A percentile compares a stretch with the other conserved stretches of the same genome.
phyloP scores from a whole-genome alignment of 164 flowering plant species.

The Stephania yunnanensis region DNA sequence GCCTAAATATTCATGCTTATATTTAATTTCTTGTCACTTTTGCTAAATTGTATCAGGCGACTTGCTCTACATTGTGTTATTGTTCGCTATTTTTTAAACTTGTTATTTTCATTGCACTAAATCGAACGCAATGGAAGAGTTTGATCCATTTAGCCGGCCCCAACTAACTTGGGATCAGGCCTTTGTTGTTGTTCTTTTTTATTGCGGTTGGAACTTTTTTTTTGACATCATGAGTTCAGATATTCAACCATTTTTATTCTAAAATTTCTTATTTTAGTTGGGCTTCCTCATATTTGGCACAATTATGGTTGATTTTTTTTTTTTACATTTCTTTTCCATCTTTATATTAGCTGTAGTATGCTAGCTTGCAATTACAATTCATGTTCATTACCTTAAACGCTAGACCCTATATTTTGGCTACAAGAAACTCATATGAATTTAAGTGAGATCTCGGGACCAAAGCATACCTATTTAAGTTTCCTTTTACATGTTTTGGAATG shows the following conservation, averaged over 20 bases:
- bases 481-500: slow-evolving; percentile 6
- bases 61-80: neutral
- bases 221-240: neutral
- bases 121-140: no score
- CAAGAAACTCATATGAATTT: neutral
- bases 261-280: no score
- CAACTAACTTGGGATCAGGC: no score
- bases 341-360: no score
- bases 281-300: no score
- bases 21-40: neutral
- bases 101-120: neutral
- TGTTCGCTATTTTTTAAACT: neutral
- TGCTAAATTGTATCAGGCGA: neutral
- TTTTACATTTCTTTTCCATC: no score
- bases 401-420: neutral
- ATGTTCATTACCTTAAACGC: no score
- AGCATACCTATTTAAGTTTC: neutral
- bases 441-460: neutral
- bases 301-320: no score
- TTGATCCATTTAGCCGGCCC: no score
- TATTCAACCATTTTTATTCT: neutral
- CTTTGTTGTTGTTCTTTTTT: no score
- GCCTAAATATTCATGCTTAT: no score
- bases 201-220: neutral
- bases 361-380: no score